These are phyloP conservation scores for Cadophora sp. DNA, from an alignment of 2,329 filamentous ascomycete genomes.

Conservation along the genomic window DNA sequence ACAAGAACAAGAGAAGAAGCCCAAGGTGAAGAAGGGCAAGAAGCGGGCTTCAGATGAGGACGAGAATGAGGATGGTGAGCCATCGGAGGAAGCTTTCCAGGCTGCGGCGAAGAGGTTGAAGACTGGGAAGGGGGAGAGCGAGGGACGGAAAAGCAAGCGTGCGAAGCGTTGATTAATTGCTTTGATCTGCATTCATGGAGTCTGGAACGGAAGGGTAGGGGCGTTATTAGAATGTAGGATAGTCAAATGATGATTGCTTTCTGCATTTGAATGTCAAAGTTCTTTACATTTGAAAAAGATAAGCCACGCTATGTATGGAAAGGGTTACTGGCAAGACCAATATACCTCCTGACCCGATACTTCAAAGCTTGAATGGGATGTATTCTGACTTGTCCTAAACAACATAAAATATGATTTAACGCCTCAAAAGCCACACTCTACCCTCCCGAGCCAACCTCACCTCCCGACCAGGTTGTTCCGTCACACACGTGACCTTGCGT, in stretches of 20 bases:
- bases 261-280: not conserved
- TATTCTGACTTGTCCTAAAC: too few species aligned
- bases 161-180: slow-evolving; percentile 32
- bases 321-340: not conserved
- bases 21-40: slow-evolving; percentile 58
- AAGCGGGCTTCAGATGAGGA: slow-evolving; percentile 63
- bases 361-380: too few species aligned
- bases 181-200: slow-evolving; percentile 23
- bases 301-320: not conserved
- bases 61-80: slow-evolving; percentile 63
- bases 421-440: not conserved
- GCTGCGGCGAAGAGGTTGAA: slow-evolving; percentile 59
- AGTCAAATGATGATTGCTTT: not conserved
- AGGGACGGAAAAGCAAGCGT: slow-evolving; percentile 37
- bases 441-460: not conserved
- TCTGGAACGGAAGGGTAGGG: slow-evolving; percentile 25
- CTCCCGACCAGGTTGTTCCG: not conserved
- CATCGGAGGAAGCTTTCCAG: slow-evolving; percentile 67
- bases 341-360: not conserved
- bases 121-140: slow-evolving; percentile 26
- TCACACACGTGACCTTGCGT: slow-evolving; percentile 19
- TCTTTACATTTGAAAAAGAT: too few species aligned
- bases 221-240: slow-evolving; percentile 6
- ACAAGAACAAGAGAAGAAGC: slow-evolving; percentile 52
- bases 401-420: too few species aligned